A percentile compares a stretch with the other conserved stretches of the same genome.
Evolutionary conservation across 2,329 filamentous ascomycete species (phyloP).

Genomic region (Graphium sp.): DNA sequence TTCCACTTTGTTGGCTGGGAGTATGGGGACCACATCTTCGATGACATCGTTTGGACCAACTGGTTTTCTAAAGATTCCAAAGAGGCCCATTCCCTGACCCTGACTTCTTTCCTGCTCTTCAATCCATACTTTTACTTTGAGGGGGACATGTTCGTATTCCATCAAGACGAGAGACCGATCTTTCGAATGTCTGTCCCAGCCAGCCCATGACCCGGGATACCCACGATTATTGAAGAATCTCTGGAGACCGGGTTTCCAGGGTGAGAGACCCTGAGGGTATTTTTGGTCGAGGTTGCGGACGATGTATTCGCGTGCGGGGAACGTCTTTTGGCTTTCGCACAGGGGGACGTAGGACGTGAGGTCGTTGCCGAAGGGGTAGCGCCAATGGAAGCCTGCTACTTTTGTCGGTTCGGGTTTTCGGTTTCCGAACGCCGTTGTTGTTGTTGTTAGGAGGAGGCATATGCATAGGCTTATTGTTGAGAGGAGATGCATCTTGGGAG

Average conservation of each 20-base stretch:
- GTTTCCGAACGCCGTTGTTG: too few relatives aligned
- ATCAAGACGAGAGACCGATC: slow-evolving; percentile 29
- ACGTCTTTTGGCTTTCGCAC: slow-evolving; percentile 17
- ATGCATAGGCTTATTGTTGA: too few relatives aligned
- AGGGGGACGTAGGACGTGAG: slow-evolving; percentile 14
- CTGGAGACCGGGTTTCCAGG: slow-evolving; percentile 21
- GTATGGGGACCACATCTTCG: too few relatives aligned
- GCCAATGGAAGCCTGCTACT: slow-evolving; percentile 22
- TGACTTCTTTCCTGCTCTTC: slow-evolving; percentile 19
- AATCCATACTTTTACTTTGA: slow-evolving; percentile 28
- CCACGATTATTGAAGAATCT: slow-evolving; percentile 18
- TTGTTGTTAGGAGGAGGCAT: too few relatives aligned
- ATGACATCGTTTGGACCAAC: slow-evolving; percentile 19
- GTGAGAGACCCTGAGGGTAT: slow-evolving; percentile 19
- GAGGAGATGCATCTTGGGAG: too few relatives aligned
- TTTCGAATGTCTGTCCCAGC: slow-evolving; percentile 30
- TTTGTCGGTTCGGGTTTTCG: slow-evolving; percentile 15
- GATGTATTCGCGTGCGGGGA: slow-evolving; percentile 21
- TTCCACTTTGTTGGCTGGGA: slow-evolving; percentile 13
- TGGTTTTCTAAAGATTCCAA: slow-evolving; percentile 21
- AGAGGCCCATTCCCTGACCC: slow-evolving; percentile 18
- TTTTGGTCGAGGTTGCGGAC: slow-evolving; percentile 22
- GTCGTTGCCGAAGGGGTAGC: slow-evolving; percentile 18
- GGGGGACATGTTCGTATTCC: slow-evolving; percentile 24
- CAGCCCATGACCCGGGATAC: slow-evolving; percentile 35